Evolutionary conservation across 1,284 basidiomycete species (phyloP).

Genomic region (Mycosarcoma mackinlayi): DNA sequence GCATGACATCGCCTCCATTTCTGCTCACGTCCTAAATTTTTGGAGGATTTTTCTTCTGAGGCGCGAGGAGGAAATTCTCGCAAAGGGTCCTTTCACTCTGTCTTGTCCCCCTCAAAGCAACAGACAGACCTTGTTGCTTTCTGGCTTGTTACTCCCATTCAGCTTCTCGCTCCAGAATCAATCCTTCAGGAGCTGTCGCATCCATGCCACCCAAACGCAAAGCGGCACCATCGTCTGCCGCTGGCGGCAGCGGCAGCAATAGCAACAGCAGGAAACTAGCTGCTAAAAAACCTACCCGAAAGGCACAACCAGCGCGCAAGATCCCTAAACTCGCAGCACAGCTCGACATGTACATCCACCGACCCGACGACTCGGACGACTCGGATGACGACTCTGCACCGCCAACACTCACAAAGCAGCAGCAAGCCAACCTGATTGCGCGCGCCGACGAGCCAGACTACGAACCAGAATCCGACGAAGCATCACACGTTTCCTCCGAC

Average conservation of each 20-base stretch:
- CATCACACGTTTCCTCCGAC: conserved; percentile 29
- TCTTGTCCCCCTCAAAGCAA: background rate
- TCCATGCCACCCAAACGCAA: conserved; percentile 39
- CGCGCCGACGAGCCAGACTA: background rate
- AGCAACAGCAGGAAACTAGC: conserved; percentile 1
- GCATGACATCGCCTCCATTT: conserved; percentile 27
- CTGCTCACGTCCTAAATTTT: background rate
- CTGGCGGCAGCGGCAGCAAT: no score
- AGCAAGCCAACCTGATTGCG: background rate
- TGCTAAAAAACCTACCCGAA: background rate
- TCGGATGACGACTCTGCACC: conserved; percentile 11
- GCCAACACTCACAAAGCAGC: background rate
- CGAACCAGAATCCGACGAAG: conserved; percentile 39
- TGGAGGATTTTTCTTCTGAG: background rate
- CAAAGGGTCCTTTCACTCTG: conserved; percentile 10
- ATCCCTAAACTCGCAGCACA: conserved; percentile 19
- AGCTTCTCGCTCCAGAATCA: background rate
- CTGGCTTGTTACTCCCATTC: background rate
- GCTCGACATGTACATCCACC: conserved; percentile 43
- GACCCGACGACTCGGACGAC: conserved; percentile 29
- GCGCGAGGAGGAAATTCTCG: background rate
- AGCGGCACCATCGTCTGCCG: conserved; percentile 6
- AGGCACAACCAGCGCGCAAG: conserved; percentile 4
- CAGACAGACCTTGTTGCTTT: no score
- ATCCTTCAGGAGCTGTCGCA: background rate